Percentiles rank a stretch among this genome's conserved stretches.
These are phyloP conservation scores for Starmerella floricola DNA, from an alignment of 805 yeast species.

Conservation along the genomic window DNA sequence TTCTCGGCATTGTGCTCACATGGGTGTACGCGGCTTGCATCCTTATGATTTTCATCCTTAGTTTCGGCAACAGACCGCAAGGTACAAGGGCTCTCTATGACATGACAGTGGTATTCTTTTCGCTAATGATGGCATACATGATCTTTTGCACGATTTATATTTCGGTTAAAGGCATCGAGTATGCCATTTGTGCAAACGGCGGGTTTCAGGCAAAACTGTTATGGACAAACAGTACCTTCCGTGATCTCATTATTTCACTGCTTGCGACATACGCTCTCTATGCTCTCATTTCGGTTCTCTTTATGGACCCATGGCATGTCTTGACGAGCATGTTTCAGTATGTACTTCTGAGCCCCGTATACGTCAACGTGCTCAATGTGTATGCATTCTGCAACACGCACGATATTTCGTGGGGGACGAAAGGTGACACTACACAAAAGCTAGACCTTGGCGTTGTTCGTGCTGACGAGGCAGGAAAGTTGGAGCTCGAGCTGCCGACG, in stretches of 20 bases:
- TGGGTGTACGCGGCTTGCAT: slow-evolving; percentile 78
- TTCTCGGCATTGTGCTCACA: slow-evolving; percentile 62
- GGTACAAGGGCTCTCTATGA: slow-evolving; percentile 75
- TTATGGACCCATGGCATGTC: slow-evolving; percentile 89
- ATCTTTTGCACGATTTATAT: slow-evolving; percentile 75
- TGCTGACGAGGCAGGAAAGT: slow-evolving; percentile 50
- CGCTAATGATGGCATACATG: slow-evolving; percentile 79
- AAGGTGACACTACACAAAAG: slow-evolving; percentile 56
- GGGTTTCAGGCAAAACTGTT: slow-evolving; percentile 34
- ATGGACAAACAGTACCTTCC: slow-evolving; percentile 46
- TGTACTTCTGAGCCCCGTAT: slow-evolving; percentile 71
- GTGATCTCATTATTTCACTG: slow-evolving; percentile 80
- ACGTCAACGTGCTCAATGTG: slow-evolving; percentile 79
- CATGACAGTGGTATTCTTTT: slow-evolving; percentile 66
- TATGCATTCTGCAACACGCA: slow-evolving; percentile 94
- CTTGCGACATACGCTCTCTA: slow-evolving; percentile 75
- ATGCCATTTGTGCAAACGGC: slow-evolving; percentile 37
- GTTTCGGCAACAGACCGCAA: slow-evolving; percentile 88
- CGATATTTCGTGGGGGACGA: slow-evolving; percentile 96
- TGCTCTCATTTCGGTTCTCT: slow-evolving; percentile 62
- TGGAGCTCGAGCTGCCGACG: slow-evolving; percentile 64
- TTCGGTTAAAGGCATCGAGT: slow-evolving; percentile 58
- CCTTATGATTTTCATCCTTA: slow-evolving; percentile 73
- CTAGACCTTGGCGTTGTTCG: slow-evolving; percentile 78
- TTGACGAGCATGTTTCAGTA: slow-evolving; percentile 78